Evolutionary conservation across 352 stramenopile species (phyloP).

Genomic region (Stephanocyclus meneghinianus): DNA sequence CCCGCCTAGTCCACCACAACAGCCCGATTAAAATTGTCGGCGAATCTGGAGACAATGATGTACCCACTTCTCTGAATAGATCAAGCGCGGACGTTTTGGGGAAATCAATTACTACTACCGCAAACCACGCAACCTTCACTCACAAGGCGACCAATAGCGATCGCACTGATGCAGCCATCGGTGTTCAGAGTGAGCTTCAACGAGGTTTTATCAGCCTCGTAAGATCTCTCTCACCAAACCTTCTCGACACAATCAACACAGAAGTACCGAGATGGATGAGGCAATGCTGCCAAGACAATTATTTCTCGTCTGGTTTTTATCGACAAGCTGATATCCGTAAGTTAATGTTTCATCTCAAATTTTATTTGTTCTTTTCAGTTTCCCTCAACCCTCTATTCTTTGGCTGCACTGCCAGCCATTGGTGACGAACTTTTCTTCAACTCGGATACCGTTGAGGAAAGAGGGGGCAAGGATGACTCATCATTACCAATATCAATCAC

Average conservation of each 20-base stretch:
- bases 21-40: constrained; percentile 42
- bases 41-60: constrained; percentile 12
- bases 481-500: constrained; percentile 57
- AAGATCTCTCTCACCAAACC: constrained; percentile 68
- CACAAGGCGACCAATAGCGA: constrained; percentile 49
- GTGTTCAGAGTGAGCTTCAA: constrained; percentile 82
- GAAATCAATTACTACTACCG: constrained; percentile 40
- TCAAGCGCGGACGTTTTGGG: constrained; percentile 32
- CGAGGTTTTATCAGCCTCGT: constrained; percentile 71
- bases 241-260: constrained; percentile 66
- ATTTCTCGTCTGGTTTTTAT: constrained; percentile 77
- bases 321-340: constrained; percentile 75
- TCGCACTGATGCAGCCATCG: constrained; percentile 79
- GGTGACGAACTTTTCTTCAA: constrained; percentile 65
- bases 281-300: constrained; percentile 74
- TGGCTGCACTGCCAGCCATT: constrained; percentile 40
- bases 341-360: constrained; percentile 15
- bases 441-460: constrained; percentile 34
- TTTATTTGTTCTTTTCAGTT: not conserved
- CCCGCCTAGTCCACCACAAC: constrained; percentile 17
- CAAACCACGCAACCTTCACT: constrained; percentile 15
- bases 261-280: constrained; percentile 78
- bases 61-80: constrained; percentile 16
- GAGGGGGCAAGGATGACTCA: constrained; percentile 40
- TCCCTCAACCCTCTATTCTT: not conserved